phyloP scores from a whole-genome alignment of 129 eudicot genomes.

The Lactuca sativa region DNA sequence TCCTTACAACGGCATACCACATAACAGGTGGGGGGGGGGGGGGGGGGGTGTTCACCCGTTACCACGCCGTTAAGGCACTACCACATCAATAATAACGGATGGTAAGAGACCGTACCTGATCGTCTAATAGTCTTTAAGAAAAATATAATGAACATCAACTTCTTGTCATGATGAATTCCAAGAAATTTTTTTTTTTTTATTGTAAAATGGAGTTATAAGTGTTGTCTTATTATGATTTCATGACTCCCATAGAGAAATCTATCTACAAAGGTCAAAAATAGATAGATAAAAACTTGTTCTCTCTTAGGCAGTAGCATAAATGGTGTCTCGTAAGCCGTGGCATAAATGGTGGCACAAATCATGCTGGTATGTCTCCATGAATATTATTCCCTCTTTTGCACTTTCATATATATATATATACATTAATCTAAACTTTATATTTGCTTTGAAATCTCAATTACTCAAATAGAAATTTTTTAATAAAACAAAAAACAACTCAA shows the following conservation, averaged over 20 bases:
- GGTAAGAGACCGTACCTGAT: too few relatives aligned
- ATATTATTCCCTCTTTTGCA: slow-evolving; percentile 22
- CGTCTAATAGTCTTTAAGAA: too few relatives aligned
- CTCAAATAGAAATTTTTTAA: neutral
- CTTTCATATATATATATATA: neutral
- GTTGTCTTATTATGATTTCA: neutral
- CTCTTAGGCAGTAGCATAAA: slow-evolving; percentile 30
- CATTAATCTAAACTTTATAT: slow-evolving; percentile 11
- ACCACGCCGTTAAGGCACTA: too few relatives aligned
- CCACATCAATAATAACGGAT: too few relatives aligned
- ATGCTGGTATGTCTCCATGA: slow-evolving; percentile 32
- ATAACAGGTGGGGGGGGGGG: too few relatives aligned
- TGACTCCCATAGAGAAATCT: slow-evolving; percentile 2
- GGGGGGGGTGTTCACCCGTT: too few relatives aligned
- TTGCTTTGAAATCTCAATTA: neutral
- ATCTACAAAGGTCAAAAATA: neutral
- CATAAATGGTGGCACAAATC: slow-evolving; percentile 41
- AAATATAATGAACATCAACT: neutral
- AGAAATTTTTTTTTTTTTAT: neutral
- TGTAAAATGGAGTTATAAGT: neutral
- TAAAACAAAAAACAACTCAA: slow-evolving; percentile 1
- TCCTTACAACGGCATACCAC: too few relatives aligned
- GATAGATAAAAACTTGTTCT: slow-evolving; percentile 5
- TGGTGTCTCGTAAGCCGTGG: slow-evolving; percentile 30
- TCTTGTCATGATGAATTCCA: slow-evolving; percentile 4